These are phyloP conservation scores for Salix purpurea DNA, from an alignment of 345 rosid species.

Conservation along the genomic window DNA sequence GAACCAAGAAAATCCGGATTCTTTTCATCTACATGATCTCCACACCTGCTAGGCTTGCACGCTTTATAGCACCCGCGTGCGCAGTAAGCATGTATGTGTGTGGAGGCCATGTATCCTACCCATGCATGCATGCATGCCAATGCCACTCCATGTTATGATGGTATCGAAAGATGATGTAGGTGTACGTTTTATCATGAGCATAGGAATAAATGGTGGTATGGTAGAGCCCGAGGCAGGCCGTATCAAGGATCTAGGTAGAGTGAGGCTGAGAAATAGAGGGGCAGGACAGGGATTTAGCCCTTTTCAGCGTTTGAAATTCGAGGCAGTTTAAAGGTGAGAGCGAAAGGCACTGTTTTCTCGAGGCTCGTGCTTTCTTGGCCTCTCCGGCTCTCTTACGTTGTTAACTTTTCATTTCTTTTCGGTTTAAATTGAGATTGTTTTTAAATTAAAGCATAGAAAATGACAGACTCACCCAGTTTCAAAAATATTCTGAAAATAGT, in stretches of 20 bases:
- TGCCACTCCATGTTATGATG: not conserved
- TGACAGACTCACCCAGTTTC: too few relatives aligned
- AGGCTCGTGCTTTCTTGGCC: slow-evolving; percentile 23
- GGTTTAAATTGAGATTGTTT: too few relatives aligned
- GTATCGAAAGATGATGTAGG: not conserved
- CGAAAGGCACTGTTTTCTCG: slow-evolving; percentile 21
- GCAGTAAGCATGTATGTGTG: not conserved
- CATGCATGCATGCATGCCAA: not conserved
- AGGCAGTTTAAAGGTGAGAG: slow-evolving; percentile 16
- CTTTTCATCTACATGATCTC: too few relatives aligned
- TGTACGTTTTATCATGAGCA: too few relatives aligned
- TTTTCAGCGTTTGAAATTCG: slow-evolving; percentile 21
- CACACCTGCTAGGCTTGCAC: not conserved
- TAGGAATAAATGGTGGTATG: not conserved
- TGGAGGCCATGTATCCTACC: too few relatives aligned
- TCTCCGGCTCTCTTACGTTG: not conserved
- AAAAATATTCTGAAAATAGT: too few relatives aligned
- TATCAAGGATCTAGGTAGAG: not conserved
- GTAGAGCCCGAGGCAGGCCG: not conserved
- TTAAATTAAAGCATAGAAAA: too few relatives aligned
- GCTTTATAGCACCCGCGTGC: not conserved
- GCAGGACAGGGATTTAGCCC: not conserved
- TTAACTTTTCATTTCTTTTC: not conserved
- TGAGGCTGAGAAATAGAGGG: not conserved
- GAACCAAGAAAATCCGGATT: not conserved